These are phyloP conservation scores for Hexamita inflata DNA, from an alignment of 208 protist species.

Conservation along the genomic window DNA sequence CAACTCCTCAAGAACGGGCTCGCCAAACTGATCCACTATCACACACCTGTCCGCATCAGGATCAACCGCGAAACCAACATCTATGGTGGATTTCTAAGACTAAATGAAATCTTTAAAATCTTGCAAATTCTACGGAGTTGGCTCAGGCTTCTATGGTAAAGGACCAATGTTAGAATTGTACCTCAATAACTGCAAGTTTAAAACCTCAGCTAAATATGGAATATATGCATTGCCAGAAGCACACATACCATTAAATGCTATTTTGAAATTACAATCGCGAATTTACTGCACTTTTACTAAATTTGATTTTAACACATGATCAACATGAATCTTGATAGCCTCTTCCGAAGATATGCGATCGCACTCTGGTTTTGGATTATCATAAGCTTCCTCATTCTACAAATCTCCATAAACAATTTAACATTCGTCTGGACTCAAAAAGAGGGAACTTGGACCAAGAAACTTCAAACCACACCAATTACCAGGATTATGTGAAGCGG, in stretches of 20 bases:
- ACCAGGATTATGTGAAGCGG: slow-evolving; percentile 52
- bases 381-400: slow-evolving; percentile 6
- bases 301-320: slow-evolving; percentile 37
- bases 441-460: slow-evolving; percentile 53
- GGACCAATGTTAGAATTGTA: slow-evolving; percentile 50
- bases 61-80: slow-evolving; percentile 56
- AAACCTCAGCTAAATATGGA: slow-evolving; percentile 30
- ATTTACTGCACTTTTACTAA: slow-evolving; percentile 45
- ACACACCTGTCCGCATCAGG: slow-evolving; percentile 58
- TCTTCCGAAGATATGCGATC: neutral
- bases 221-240: slow-evolving; percentile 53
- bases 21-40: slow-evolving; percentile 49
- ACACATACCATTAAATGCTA: slow-evolving; percentile 50
- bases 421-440: slow-evolving; percentile 47
- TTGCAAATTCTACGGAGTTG: slow-evolving; percentile 49
- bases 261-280: slow-evolving; percentile 37
- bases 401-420: slow-evolving; percentile 44
- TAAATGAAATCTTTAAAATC: slow-evolving; percentile 47
- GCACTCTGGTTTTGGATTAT: neutral
- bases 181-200: slow-evolving; percentile 46
- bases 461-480: slow-evolving; percentile 59
- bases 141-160: slow-evolving; percentile 55
- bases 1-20: slow-evolving; percentile 50
- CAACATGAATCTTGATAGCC: neutral
- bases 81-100: slow-evolving; percentile 25